Conservation (phyloP, 2,329 filamentous ascomycete species). For the Pseudogymnoascus sp. region DNA sequence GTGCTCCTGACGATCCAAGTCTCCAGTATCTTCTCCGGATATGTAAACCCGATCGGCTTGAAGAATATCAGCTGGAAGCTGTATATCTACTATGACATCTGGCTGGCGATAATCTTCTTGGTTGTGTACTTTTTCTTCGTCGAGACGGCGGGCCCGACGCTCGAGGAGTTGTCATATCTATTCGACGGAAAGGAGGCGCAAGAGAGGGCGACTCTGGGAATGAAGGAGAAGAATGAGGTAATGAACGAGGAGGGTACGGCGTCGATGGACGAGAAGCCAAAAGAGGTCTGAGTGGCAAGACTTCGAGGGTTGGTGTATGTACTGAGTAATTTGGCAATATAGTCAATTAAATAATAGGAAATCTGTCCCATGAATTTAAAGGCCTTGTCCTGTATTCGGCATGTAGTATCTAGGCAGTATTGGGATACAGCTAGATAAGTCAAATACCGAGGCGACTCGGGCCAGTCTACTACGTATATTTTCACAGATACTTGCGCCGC, state of each 20-base stretch:
- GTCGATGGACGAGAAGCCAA: neutral
- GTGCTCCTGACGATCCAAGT: conserved; percentile 34
- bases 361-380: neutral
- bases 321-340: neutral
- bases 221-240: conserved; percentile 7
- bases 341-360: neutral
- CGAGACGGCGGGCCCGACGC: conserved; percentile 30
- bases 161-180: conserved; percentile 11
- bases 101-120: conserved; percentile 31
- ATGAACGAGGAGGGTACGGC: neutral
- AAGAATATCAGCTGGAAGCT: conserved; percentile 33
- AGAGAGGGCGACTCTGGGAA: neutral
- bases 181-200: conserved; percentile 9
- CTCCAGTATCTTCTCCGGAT: conserved; percentile 31
- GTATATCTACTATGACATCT: conserved; percentile 35
- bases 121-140: conserved; percentile 35
- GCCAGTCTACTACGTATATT: too few relatives aligned
- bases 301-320: conserved; percentile 26
- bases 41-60: conserved; percentile 34
- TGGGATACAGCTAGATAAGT: neutral
- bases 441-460: too few relatives aligned
- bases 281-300: conserved; percentile 15
- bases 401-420: neutral
- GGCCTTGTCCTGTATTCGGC: neutral
- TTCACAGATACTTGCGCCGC: too few relatives aligned